Base-by-base conservation (phyloP, 495 filamentous ascomycete genomes). In the Delitschia confertaspora region DNA sequence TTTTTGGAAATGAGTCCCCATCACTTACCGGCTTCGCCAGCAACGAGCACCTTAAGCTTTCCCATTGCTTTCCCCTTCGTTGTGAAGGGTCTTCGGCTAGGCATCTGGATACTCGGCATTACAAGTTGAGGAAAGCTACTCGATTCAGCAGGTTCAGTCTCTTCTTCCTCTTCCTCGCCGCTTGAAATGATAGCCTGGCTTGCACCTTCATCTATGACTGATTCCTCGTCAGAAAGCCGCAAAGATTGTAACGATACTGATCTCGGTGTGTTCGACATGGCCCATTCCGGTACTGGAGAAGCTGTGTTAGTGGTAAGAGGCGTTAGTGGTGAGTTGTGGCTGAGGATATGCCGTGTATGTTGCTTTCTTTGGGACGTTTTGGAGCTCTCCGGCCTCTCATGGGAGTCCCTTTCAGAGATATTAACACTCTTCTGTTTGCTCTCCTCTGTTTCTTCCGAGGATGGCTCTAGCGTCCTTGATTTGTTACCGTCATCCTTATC, bases 81-180 rank as follows among this genome's bases (percentile, higher is more conserved):
- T 6, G 91, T 96, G 61, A 99, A 96, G 1, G 91, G 91, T 33
- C 91, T 74, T 37, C 91, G 78, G 58, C 80, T 88, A 23, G 91
- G 93, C 79, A 99, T 95, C 51, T 76, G 82, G 53, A 99, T 85
- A 60, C 86, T 93, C 6, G 91, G 91, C 93, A 99, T 99, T 50
- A 99, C 82, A 11, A 99, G 74, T 62, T 96, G 89, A 22, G 89
- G 86, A 13, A 75, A 76, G 51, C 73, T 79, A 11, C 51, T 40
- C 13, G 42, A 30, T n/a, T 38, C 45, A 3, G 11, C 36, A 10
- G 17, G 20, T 29, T 49, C 29, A 57, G 47, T 58, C 70, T 68
- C 47, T 49, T 59, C 61, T 3, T 69, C 62, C n/a, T 66, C 67
- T 9, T 76, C 70, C 2, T 71, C 71, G 35, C 54, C 56, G 31